Evolutionary conservation across 805 yeast species (phyloP).

Genomic region (Nakazawaea wyomingensis): DNA sequence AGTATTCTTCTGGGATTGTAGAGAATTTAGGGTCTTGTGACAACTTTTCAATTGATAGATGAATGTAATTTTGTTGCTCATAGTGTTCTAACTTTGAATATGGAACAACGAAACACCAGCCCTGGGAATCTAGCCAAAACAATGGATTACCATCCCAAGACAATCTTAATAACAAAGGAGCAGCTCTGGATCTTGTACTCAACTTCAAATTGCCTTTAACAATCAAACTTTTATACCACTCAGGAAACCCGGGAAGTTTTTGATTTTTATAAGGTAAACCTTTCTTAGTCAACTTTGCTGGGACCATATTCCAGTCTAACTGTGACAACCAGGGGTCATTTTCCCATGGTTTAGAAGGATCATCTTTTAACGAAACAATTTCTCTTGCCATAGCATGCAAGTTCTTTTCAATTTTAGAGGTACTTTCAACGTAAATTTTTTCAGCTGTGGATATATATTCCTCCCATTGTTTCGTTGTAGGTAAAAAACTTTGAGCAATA

Average conservation of each 20-base stretch:
- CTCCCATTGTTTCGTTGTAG: slow-evolving; percentile 73
- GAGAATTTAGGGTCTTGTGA: slow-evolving; percentile 14
- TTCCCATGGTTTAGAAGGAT: slow-evolving; percentile 34
- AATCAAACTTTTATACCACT: slow-evolving; percentile 75
- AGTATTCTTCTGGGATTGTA: slow-evolving; percentile 8
- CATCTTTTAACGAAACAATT: slow-evolving; percentile 41
- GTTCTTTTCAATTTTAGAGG: slow-evolving; percentile 49
- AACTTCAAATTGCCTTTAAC: slow-evolving; percentile 41
- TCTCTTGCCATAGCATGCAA: slow-evolving; percentile 57
- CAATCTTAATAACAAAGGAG: slow-evolving; percentile 71
- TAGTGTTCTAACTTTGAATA: slow-evolving; percentile 29
- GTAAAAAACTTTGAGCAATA: slow-evolving; percentile 69
- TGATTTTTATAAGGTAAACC: slow-evolving; percentile 70
- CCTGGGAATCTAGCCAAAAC: slow-evolving; percentile 69
- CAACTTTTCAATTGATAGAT: slow-evolving; percentile 16
- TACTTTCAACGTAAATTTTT: slow-evolving; percentile 52
- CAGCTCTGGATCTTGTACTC: slow-evolving; percentile 65
- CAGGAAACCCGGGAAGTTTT: slow-evolving; percentile 85
- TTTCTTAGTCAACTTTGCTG: slow-evolving; percentile 55
- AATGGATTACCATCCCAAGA: slow-evolving; percentile 85
- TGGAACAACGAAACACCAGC: slow-evolving; percentile 84
- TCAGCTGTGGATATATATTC: slow-evolving; percentile 70
- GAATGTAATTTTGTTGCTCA: slow-evolving; percentile 33
- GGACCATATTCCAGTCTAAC: slow-evolving; percentile 76
- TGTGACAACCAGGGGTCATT: slow-evolving; percentile 89